Conservation (phyloP, 768 basidiomycete genomes). For the Gloeophyllum trabeum region DNA sequence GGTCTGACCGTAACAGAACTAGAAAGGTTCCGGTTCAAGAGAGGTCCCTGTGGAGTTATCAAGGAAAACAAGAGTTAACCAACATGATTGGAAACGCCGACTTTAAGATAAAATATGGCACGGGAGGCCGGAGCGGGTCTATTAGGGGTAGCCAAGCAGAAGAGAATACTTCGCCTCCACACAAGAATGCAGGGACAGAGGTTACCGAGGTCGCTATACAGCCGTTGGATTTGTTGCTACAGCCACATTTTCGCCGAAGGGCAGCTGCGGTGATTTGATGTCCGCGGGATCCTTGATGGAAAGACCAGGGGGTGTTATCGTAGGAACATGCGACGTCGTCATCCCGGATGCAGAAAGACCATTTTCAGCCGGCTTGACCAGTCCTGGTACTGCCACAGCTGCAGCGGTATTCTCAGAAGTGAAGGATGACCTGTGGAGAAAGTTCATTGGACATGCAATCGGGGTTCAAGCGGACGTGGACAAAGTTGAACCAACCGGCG, state of each 20-base stretch:
- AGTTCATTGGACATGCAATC: slow-evolving; percentile 1
- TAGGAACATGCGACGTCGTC: slow-evolving; percentile 19
- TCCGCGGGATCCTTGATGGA: slow-evolving; percentile 29
- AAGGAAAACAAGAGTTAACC: too few relatives aligned
- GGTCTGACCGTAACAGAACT: too few relatives aligned
- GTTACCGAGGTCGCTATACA: too few relatives aligned
- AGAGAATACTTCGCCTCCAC: not conserved
- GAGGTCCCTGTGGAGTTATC: too few relatives aligned
- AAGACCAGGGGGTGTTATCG: slow-evolving; percentile 24
- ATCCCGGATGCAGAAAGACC: slow-evolving; percentile 21
- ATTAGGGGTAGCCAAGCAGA: not conserved
- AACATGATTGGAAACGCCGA: too few relatives aligned
- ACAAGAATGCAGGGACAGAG: too few relatives aligned
- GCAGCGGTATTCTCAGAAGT: slow-evolving; percentile 5
- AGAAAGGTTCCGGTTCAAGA: too few relatives aligned
- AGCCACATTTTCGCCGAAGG: slow-evolving; percentile 50
- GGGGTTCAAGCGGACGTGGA: slow-evolving; percentile 10
- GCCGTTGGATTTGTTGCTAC: slow-evolving; percentile 33
- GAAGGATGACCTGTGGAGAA: slow-evolving; percentile 4
- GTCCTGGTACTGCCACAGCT: too few relatives aligned
- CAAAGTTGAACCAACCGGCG: slow-evolving; percentile 69
- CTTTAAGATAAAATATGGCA: too few relatives aligned
- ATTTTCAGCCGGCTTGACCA: slow-evolving; percentile 29
- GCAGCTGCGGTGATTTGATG: slow-evolving; percentile 48
- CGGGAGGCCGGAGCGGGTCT: not conserved